Evolutionary conservation across 306 rosid genomes (phyloP).

Genomic region (Ceratonia siliqua): DNA sequence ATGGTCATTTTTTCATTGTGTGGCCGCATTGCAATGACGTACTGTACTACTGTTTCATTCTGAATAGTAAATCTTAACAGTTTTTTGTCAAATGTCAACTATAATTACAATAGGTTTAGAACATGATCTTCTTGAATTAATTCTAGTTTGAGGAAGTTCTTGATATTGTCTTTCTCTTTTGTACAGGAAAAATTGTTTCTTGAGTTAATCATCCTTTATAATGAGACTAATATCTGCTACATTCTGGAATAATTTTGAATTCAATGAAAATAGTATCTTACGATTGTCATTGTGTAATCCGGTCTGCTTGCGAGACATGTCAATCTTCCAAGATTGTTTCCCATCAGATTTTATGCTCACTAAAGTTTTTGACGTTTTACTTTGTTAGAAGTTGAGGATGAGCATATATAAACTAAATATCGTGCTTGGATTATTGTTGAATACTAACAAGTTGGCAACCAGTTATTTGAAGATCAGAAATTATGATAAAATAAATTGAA

Average conservation of each 20-base stretch:
- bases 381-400: too few relatives aligned
- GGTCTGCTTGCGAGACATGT: background rate
- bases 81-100: background rate
- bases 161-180: background rate
- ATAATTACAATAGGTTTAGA: conserved; percentile 21
- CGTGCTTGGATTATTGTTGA: too few relatives aligned
- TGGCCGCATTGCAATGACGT: conserved; percentile 10
- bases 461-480: too few relatives aligned
- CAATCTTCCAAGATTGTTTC: background rate
- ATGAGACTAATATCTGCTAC: background rate
- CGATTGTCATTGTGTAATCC: background rate
- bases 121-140: conserved; percentile 32
- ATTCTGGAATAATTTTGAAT: background rate
- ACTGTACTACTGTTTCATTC: conserved; percentile 32
- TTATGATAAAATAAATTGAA: too few relatives aligned
- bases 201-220: background rate
- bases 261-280: background rate
- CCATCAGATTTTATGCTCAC: background rate
- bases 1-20: background rate
- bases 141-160: background rate
- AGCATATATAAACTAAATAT: too few relatives aligned
- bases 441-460: too few relatives aligned
- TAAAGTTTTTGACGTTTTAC: too few relatives aligned
- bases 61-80: conserved; percentile 19
- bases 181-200: background rate